Percentiles rank a stretch among this genome's conserved stretches.
Conservation (phyloP, 306 rosid species). For the Purshia tridentata region DNA sequence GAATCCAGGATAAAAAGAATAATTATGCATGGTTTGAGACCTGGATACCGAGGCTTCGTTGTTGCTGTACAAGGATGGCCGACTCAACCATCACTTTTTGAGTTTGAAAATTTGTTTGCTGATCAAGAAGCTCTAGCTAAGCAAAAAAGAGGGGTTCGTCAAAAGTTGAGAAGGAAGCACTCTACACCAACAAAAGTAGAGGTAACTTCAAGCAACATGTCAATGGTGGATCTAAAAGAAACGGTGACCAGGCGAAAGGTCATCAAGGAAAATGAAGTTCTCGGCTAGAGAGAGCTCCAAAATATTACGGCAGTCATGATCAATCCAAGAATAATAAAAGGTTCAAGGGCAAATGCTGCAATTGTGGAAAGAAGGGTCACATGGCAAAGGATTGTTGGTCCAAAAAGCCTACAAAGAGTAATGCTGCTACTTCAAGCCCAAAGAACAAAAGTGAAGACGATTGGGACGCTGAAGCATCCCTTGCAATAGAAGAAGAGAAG, state of each 20-base stretch:
- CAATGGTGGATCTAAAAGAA: not conserved
- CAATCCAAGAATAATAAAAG: not conserved
- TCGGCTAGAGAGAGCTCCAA: constrained; percentile 1
- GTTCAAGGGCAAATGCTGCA: not conserved
- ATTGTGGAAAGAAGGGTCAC: constrained; percentile 2
- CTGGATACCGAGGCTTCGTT: no score
- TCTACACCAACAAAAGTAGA: constrained; percentile 7
- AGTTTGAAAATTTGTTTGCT: no score
- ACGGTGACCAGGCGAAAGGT: not conserved
- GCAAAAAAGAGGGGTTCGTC: constrained; percentile 11
- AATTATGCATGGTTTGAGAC: no score
- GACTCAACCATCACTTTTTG: no score
- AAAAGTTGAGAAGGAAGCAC: constrained; percentile 17
- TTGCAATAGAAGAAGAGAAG: no score
- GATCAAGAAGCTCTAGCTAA: not conserved
- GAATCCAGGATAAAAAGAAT: no score
- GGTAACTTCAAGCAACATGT: not conserved
- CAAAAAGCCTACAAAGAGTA: no score
- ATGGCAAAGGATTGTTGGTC: no score
- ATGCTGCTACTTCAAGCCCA: no score
- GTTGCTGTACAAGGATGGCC: no score
- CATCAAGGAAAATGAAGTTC: not conserved
- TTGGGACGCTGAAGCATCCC: no score
- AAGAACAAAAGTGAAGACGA: no score
- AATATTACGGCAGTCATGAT: not conserved